phyloP scores from a whole-genome alignment of 2,329 filamentous ascomycete genomes.

The Colletotrichum caudatum region DNA sequence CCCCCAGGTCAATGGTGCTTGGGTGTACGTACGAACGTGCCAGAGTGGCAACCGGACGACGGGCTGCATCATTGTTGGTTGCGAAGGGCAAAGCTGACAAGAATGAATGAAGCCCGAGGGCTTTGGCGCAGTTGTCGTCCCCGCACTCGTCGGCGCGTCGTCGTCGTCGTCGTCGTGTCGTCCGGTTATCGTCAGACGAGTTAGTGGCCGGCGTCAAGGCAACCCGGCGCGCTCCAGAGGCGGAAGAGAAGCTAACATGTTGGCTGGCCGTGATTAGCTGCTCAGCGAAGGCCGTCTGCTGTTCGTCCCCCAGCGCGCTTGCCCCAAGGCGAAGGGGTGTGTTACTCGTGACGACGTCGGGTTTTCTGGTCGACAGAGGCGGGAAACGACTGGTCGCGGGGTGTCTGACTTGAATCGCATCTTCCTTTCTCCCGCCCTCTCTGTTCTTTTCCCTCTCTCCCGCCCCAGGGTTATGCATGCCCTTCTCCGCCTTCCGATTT shows the following conservation, averaged over 20 bases:
- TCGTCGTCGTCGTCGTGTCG: conserved; percentile 9
- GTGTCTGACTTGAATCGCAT: conserved; percentile 18
- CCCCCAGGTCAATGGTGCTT: conserved; percentile 15
- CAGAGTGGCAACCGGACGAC: conserved; percentile 32
- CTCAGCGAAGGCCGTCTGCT: conserved; percentile 10
- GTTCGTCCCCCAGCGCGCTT: conserved; percentile 33
- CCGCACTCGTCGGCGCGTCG: background rate
- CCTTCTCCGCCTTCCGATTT: conserved; percentile 16
- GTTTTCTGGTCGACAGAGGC: conserved; percentile 25
- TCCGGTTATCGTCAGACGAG: conserved; percentile 29
- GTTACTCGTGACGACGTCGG: conserved; percentile 30
- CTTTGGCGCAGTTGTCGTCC: conserved; percentile 20
- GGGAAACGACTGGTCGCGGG: conserved; percentile 36
- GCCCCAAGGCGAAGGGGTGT: conserved; percentile 30
- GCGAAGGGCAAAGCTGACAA: conserved; percentile 22
- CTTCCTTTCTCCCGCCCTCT: background rate
- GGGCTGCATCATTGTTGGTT: conserved; percentile 34
- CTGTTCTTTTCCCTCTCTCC: background rate
- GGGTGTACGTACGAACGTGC: conserved; percentile 28
- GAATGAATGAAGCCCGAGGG: conserved; percentile 6
- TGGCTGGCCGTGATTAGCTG: conserved; percentile 26
- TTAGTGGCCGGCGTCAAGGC: conserved; percentile 32
- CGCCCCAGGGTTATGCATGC: background rate
- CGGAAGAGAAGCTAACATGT: conserved; percentile 17
- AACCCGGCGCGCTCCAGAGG: conserved; percentile 1